Evolutionary conservation across 345 rosid species (phyloP).

Genomic region (Camelina sativa): DNA sequence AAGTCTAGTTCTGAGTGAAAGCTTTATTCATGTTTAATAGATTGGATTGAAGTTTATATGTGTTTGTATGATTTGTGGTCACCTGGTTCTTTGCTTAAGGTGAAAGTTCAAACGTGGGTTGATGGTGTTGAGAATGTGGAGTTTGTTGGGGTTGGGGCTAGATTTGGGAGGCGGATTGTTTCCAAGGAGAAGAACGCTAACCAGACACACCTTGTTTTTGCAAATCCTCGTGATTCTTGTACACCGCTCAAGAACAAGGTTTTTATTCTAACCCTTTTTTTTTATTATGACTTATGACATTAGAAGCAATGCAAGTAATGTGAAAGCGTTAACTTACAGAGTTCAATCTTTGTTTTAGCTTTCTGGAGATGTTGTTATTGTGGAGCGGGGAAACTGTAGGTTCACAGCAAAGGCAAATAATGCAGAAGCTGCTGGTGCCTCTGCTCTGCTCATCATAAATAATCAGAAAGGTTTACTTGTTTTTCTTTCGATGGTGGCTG

Average conservation of each 20-base stretch:
- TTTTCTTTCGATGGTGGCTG: not conserved
- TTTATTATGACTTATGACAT: constrained; percentile 6
- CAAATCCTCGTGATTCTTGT: constrained; percentile 93
- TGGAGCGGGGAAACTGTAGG: constrained; percentile 86
- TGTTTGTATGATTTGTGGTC: constrained; percentile 13
- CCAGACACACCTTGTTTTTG: constrained; percentile 66
- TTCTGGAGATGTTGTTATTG: constrained; percentile 80
- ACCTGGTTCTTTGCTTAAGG: constrained; percentile 55
- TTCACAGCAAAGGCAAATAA: constrained; percentile 88
- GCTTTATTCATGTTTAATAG: not conserved
- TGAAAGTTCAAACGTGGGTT: constrained; percentile 97
- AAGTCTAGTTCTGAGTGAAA: not conserved
- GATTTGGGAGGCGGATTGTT: constrained; percentile 83
- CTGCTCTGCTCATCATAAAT: constrained; percentile 89
- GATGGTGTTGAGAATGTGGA: constrained; percentile 74
- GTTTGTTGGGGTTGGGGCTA: constrained; percentile 96
- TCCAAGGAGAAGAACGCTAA: constrained; percentile 96
- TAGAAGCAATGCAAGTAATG: constrained; percentile 1
- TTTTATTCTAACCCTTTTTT: not conserved
- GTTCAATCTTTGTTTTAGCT: constrained; percentile 55
- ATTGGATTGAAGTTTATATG: constrained; percentile 11
- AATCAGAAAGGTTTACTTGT: constrained; percentile 75
- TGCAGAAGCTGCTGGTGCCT: constrained; percentile 92
- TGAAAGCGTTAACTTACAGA: constrained; percentile 1
- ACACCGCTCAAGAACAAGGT: constrained; percentile 73